Evolutionary conservation across 2,329 filamentous ascomycete species (phyloP), one percentile per base, ranked within the genome.

Genomic region (Xylariaceae sp.): DNA sequence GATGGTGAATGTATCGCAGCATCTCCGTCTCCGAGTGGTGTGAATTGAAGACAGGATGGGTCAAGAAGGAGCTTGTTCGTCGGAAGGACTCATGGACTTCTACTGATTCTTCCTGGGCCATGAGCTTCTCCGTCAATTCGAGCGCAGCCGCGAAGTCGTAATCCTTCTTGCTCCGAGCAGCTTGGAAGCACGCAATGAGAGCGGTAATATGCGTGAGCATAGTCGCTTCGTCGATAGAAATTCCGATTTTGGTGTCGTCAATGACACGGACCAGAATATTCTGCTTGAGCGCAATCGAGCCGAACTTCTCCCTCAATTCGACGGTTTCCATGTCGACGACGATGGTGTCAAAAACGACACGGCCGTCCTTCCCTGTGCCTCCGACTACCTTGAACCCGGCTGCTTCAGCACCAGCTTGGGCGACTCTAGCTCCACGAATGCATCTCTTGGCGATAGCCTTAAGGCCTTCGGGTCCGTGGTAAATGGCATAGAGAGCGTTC

Each of bases 1-100:
- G 81, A 72, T 96, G 90, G 72, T 93, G 82, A 68, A 97, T 96
- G 76, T 97, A 97, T 49, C 93, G 88, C 54, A 97, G 80, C 68
- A 97, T 83, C 75, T 97, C 91, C 0, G 93, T 97, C 77, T 97
- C 93, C 2, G 92, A 96, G 76, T 96, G 93, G 73, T 97, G 87
- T 1, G 87, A 87, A 79, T 97, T 97, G 83, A 97, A 97, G 30
- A 96, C 90, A 0, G 91, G 90, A 73, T 97, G 92, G 0, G 89
- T 92, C 64, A 97, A 78, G 75, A 88, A 97, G 11, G 80, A 69
- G 0, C 89, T 90, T 23, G 84, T 88, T 71, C 93, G 84, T 70
- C 83, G 84, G 64, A 96, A 81, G 9, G 71, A 64, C 2, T 81
- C 76, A 4, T 88, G 85, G 17, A 88, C 77, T 30, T 78, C 75